Conservation (phyloP, 1,284 basidiomycete genomes). For the Ustilago xerochloae region DNA sequence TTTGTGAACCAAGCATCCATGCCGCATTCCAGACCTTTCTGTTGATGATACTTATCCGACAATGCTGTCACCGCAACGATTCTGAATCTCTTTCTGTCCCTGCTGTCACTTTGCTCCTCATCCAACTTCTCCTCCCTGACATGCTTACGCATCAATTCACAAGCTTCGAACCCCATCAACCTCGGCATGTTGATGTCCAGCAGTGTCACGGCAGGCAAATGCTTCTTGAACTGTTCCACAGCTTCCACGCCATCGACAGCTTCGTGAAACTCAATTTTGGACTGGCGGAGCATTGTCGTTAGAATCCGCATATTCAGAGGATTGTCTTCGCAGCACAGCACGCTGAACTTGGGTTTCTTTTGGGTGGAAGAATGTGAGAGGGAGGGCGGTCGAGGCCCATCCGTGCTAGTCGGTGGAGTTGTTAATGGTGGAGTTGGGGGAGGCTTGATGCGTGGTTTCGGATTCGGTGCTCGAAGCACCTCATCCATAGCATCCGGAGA, state of each 20-base stretch:
- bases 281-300: conserved; percentile 41
- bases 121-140: conserved; percentile 2
- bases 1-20: conserved; percentile 56
- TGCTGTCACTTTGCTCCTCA: background rate
- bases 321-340: conserved; percentile 61
- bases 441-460: conserved; percentile 23
- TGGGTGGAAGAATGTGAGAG: background rate
- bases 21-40: conserved; percentile 43
- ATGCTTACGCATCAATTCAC: conserved; percentile 40
- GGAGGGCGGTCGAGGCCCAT: background rate
- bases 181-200: conserved; percentile 61
- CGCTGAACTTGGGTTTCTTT: conserved; percentile 34
- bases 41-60: conserved; percentile 28
- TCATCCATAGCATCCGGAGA: conserved; percentile 35
- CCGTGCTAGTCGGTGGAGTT: background rate
- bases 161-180: conserved; percentile 59
- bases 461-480: conserved; percentile 38
- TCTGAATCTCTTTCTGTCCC: conserved; percentile 15
- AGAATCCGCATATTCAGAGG: conserved; percentile 57
- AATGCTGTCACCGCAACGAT: conserved; percentile 57
- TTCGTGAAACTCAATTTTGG: conserved; percentile 39
- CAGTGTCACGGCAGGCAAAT: conserved; percentile 47
- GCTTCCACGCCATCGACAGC: conserved; percentile 53
- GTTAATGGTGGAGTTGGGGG: conserved; percentile 1
- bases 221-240: conserved; percentile 46